Base-by-base conservation (phyloP, 805 yeast species). In the Saccharomycopsis selenospora region DNA sequence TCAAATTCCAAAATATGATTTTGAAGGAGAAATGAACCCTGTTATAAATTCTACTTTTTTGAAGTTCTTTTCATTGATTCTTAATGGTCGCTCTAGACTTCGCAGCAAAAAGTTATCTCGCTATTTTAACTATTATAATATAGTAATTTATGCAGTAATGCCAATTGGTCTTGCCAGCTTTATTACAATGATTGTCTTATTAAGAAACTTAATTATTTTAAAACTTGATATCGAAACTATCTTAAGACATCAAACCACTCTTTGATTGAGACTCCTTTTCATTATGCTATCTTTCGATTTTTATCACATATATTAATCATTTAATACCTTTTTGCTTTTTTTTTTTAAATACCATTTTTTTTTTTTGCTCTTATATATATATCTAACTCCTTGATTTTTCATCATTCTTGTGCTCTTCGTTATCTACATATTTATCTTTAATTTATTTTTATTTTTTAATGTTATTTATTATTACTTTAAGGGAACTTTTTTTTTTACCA, bases 121-220 rank as follows among this genome's bases (percentile, higher is more conserved):
- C 47, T 82, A 89, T 29, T 85, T 90, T 51, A 95, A 91, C 62
- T 71, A 90, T 48, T 87, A 88, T 63, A 86, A 85, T 56, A 85
- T 93, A 44, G 88, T 85, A 0, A 97, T 91, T 1, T 91, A 87
- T 67, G 97, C 98, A 2, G 99, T 91, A 36, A 96, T 91, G n/a
- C 99, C 99, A 0, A 88, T 91, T 14, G 98, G 99, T 0, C 60
- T 91, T 51, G 97, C 98, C 3, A 86, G 96, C 57, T 91, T 93
- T 59, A 66, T 90, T 22, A 89, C 98, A 2, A 87, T 90, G 95
- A 70, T 89, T 30, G 93, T 90, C 0, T 67, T 91, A 33, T 67
- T 91, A 14, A 67, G 98, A 52, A 77, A 85, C 43, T 67, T 89
- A 44, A 70, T 89, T 55, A 85, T 89, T 23, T 70, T 88, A 45